Evolutionary conservation across 371 early-diverging fungal genomes (phyloP).

Genomic region (Batrachochytrium dendrobatidis): DNA sequence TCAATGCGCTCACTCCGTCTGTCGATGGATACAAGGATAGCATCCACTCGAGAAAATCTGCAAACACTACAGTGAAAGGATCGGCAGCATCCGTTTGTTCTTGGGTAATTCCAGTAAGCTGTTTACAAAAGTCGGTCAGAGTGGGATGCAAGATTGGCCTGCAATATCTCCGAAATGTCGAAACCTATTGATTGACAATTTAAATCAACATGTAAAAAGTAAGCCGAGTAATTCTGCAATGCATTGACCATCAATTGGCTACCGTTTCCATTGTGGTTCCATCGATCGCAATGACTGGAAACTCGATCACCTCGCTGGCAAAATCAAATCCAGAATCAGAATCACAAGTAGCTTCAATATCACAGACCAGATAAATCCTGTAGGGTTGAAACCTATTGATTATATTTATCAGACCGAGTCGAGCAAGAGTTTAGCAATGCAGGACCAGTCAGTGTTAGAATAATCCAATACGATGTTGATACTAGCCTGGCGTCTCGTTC

Average conservation of each 20-base stretch:
- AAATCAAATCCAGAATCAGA: conserved; percentile 39
- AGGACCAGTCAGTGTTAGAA: too few species aligned
- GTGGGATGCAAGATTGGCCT: conserved; percentile 57
- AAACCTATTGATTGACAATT: conserved; percentile 11
- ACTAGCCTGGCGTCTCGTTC: too few species aligned
- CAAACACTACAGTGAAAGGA: conserved; percentile 50
- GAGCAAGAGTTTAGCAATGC: too few species aligned
- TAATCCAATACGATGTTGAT: too few species aligned
- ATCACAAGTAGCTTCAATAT: conserved; percentile 74
- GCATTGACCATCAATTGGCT: background rate
- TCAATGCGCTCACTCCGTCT: conserved; percentile 12
- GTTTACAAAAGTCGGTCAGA: conserved; percentile 61
- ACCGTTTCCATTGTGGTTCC: conserved; percentile 31
- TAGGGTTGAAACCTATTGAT: conserved; percentile 17
- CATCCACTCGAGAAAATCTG: conserved; percentile 35
- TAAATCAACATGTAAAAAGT: background rate
- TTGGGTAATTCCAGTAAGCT: conserved; percentile 63
- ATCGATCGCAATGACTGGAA: conserved; percentile 65
- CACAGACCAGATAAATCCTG: conserved; percentile 53
- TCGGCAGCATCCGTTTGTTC: conserved; percentile 55
- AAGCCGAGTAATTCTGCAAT: background rate
- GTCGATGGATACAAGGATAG: conserved; percentile 6
- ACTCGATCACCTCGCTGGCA: conserved; percentile 79
- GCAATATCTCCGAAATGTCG: conserved; percentile 66
- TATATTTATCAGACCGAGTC: background rate